Percentiles rank a stretch among this genome's conserved stretches.
These are phyloP conservation scores for Venturia carpophila DNA, from an alignment of 2,329 filamentous ascomycete genomes.

Conservation along the genomic window DNA sequence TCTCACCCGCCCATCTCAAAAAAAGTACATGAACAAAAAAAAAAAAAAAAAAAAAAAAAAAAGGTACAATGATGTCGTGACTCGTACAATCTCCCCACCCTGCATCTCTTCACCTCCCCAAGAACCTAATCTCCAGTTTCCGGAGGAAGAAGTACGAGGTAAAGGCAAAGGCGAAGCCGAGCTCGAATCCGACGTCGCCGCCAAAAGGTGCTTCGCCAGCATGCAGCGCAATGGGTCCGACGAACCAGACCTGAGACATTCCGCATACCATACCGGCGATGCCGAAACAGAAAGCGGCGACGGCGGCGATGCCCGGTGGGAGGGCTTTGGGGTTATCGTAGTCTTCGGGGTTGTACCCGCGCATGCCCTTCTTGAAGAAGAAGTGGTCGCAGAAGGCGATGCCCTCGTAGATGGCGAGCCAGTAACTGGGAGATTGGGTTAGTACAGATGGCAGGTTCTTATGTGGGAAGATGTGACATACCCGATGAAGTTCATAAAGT, in stretches of 20 bases:
- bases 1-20: background rate
- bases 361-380: conserved; percentile 55
- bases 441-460: conserved; percentile 1
- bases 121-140: conserved; percentile 40
- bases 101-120: conserved; percentile 30
- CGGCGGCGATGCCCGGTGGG: conserved; percentile 56
- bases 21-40: background rate
- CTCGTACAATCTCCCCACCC: background rate
- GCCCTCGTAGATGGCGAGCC: conserved; percentile 65
- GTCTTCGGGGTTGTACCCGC: conserved; percentile 50
- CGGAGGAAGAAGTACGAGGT: conserved; percentile 46
- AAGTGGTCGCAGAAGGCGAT: conserved; percentile 61
- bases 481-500: conserved; percentile 51
- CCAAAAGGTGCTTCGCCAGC: conserved; percentile 46
- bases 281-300: conserved; percentile 56
- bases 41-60: background rate
- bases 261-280: conserved; percentile 58
- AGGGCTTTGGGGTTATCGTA: conserved; percentile 53
- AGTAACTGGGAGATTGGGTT: conserved; percentile 48
- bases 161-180: conserved; percentile 55
- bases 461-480: background rate
- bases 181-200: conserved; percentile 57
- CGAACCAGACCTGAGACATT: conserved; percentile 61
- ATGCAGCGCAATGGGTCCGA: conserved; percentile 56
- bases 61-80: background rate